These are phyloP conservation scores for Penicillium sp. DNA, from an alignment of 2,329 filamentous ascomycete genomes.

Conservation along the genomic window DNA sequence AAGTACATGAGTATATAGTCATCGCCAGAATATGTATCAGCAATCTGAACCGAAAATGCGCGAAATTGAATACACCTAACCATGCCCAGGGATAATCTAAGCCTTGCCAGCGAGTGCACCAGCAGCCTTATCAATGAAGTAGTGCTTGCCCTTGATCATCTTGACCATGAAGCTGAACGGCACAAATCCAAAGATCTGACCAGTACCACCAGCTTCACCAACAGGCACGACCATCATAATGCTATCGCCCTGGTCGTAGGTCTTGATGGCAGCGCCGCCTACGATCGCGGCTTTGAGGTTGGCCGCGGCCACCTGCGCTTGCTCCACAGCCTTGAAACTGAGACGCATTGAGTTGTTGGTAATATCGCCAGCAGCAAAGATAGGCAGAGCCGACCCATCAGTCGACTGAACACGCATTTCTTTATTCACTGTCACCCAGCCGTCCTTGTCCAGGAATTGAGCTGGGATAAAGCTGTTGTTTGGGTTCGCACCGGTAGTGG, in stretches of 20 bases:
- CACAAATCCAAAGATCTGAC: slow-evolving; percentile 35
- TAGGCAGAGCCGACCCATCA: slow-evolving; percentile 13
- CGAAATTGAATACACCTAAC: not conserved
- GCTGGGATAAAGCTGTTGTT: slow-evolving; percentile 54
- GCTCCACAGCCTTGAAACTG: slow-evolving; percentile 27
- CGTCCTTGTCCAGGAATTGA: slow-evolving; percentile 46
- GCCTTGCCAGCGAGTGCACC: slow-evolving; percentile 13
- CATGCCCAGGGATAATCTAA: not conserved
- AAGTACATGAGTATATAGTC: slow-evolving; percentile 3
- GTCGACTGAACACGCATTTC: slow-evolving; percentile 26
- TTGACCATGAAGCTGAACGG: slow-evolving; percentile 43
- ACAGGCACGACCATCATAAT: slow-evolving; percentile 33
- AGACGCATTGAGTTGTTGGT: slow-evolving; percentile 28
- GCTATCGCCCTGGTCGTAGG: slow-evolving; percentile 24
- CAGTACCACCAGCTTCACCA: slow-evolving; percentile 27
- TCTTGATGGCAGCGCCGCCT: slow-evolving; percentile 17
- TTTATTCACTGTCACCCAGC: slow-evolving; percentile 50
- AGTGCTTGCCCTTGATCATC: slow-evolving; percentile 46
- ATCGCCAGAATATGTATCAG: not conserved
- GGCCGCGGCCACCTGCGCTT: slow-evolving; percentile 24
- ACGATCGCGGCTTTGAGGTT: slow-evolving; percentile 31
- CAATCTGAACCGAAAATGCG: not conserved
- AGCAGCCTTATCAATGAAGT: slow-evolving; percentile 32
- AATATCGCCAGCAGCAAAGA: slow-evolving; percentile 35
- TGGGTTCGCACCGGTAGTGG: slow-evolving; percentile 51